Evolutionary conservation across 306 rosid species (phyloP).

Genomic region (Cicer cuneatum): DNA sequence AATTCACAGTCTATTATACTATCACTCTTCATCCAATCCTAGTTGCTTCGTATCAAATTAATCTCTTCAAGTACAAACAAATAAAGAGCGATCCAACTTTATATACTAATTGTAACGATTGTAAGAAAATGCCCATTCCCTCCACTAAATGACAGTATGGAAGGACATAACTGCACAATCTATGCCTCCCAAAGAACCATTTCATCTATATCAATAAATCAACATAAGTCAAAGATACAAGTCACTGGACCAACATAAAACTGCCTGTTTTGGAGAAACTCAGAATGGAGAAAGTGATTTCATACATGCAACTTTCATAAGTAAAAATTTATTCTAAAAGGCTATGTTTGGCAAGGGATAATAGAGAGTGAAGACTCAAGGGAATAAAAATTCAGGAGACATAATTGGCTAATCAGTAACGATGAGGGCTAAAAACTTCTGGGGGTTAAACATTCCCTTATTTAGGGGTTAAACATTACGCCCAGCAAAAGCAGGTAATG

Average conservation of each 20-base stretch:
- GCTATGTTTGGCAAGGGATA: neutral
- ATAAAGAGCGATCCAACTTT: too few species aligned
- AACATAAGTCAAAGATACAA: neutral
- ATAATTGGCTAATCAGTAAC: neutral
- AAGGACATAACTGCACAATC: neutral
- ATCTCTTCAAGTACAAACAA: constrained; percentile 1
- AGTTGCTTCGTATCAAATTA: neutral
- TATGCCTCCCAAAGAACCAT: too few species aligned
- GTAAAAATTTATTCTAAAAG: neutral
- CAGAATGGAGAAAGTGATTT: neutral
- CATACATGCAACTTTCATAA: neutral
- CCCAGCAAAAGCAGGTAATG: too few species aligned
- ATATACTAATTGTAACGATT: too few species aligned
- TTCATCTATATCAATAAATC: too few species aligned
- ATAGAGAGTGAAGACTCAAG: neutral
- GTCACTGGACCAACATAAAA: neutral
- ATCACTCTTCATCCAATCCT: neutral
- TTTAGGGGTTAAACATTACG: neutral
- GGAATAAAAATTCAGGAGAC: neutral
- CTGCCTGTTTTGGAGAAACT: neutral
- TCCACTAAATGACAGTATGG: neutral
- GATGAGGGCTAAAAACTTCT: neutral
- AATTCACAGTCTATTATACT: neutral
- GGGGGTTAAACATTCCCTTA: neutral
- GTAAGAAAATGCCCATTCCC: neutral